These are phyloP conservation scores for Aspergillus diversus DNA, from an alignment of 495 filamentous ascomycete genomes.

Conservation along the genomic window DNA sequence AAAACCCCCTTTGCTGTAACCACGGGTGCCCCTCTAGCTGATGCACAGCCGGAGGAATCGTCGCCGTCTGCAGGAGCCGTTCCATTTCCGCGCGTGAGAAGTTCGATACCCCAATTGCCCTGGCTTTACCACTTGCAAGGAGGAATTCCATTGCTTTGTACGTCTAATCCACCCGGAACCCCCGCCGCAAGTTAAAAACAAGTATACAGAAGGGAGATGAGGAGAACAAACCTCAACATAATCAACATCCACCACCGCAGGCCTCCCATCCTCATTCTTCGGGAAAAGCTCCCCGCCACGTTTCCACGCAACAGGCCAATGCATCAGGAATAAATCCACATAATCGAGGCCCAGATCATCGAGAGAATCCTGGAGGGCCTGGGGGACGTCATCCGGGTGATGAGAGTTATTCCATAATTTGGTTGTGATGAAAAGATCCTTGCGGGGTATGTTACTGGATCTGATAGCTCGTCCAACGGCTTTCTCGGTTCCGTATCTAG, in stretches of 20 bases:
- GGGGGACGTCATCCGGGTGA: conserved; percentile 61
- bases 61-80: conserved; percentile 61
- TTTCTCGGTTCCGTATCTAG: conserved; percentile 54
- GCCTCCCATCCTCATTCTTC: conserved; percentile 46
- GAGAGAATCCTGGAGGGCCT: conserved; percentile 63
- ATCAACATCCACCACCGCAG: conserved; percentile 47
- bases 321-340: conserved; percentile 72
- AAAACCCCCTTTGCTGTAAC: conserved; percentile 63
- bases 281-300: conserved; percentile 45
- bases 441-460: conserved; percentile 55
- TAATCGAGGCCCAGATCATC: conserved; percentile 65
- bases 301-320: conserved; percentile 64
- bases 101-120: conserved; percentile 78
- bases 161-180: conserved; percentile 39
- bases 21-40: conserved; percentile 67
- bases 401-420: conserved; percentile 75
- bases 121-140: conserved; percentile 56
- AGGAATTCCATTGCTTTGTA: conserved; percentile 69
- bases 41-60: conserved; percentile 65
- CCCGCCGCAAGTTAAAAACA: neutral
- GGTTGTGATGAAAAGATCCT: conserved; percentile 68
- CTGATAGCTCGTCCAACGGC: conserved; percentile 61
- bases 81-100: conserved; percentile 72
- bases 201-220: neutral
- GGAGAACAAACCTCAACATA: conserved; percentile 51